Evolutionary conservation across 139 green algal genomes (phyloP), one percentile per base, ranked within the genome.

Genomic region (Dunaliella primolecta): DNA sequence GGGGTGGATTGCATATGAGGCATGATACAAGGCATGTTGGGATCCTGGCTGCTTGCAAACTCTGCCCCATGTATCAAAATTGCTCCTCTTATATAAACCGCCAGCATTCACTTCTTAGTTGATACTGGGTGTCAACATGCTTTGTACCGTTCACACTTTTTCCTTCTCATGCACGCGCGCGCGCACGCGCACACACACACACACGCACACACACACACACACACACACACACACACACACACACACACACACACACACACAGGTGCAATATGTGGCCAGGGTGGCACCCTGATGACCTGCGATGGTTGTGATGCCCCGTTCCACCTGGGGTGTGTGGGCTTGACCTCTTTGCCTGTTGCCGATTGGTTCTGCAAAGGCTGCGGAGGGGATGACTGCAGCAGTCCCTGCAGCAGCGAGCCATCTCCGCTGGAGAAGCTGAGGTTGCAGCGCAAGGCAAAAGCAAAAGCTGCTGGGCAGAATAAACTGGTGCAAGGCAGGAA

Each of bases 311-410:
- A 84, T 20, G 35, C 72, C 3, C 36, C 36, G 23, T 75, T 79
- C 46, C 80, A 77, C 70, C 29, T 78, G 75, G 74, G 75, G 30
- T 86, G 34, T 78, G 76, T 78, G 31, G 38, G 30, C 15, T 2
- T 78, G 29, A 30, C 36, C 11, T 37, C 80, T 38, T 30, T 84
- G 23, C 80, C 80, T 75, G 80, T 55, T 2, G 33, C 25, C 15
- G 56, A 80, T 30, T 84, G 80, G 80, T 75, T 77, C 80, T 84
- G 80, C 55, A 1, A 1, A 2, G 80, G 46, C 29, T 84, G 80
- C 38, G 31, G 77, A 78, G 72, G 30, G 72, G 3, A 15, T 32
- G 30, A 36, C 29, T 78, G 72, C 30, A 78, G 29, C 72, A 78
- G 30, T 20, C 21, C 30, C 72, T 78, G 29, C 29, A 78, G 3